Conservation (phyloP, 2,329 filamentous ascomycete genomes). For the Aspergillus pseudotamarii region DNA sequence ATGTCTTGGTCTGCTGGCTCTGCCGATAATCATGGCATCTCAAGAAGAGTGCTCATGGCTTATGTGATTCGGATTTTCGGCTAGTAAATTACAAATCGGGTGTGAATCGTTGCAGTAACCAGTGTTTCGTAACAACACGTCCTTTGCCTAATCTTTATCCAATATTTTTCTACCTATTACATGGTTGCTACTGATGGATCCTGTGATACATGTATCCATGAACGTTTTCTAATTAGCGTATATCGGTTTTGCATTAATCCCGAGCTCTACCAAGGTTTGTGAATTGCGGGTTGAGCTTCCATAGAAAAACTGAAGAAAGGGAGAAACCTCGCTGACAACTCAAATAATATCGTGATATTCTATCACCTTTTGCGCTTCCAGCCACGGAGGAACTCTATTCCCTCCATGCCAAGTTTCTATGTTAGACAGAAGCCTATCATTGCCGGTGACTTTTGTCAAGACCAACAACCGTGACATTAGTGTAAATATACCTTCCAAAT, state of each 20-base stretch:
- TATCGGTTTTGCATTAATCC: neutral
- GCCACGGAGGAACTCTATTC: neutral
- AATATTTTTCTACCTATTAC: neutral
- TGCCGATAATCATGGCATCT: neutral
- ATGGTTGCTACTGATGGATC: neutral
- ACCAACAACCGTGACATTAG: neutral
- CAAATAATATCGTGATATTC: neutral
- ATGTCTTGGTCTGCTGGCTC: neutral
- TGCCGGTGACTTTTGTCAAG: neutral
- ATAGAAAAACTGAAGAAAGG: neutral
- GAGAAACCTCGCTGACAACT: neutral
- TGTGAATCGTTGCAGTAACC: neutral
- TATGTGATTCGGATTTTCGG: neutral
- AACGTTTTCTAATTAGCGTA: neutral
- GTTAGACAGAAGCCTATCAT: constrained; percentile 10
- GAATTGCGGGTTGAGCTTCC: neutral
- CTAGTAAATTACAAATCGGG: neutral
- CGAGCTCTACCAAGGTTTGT: neutral
- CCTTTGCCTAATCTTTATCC: neutral
- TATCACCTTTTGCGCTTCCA: neutral
- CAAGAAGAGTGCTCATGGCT: neutral
- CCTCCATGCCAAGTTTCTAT: neutral
- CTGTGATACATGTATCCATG: neutral
- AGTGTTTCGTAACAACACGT: neutral
- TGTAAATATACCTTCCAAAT: neutral